These are phyloP conservation scores for Coemansia sp. DNA, from an alignment of 192 early-diverging fungal species.

Conservation along the genomic window DNA sequence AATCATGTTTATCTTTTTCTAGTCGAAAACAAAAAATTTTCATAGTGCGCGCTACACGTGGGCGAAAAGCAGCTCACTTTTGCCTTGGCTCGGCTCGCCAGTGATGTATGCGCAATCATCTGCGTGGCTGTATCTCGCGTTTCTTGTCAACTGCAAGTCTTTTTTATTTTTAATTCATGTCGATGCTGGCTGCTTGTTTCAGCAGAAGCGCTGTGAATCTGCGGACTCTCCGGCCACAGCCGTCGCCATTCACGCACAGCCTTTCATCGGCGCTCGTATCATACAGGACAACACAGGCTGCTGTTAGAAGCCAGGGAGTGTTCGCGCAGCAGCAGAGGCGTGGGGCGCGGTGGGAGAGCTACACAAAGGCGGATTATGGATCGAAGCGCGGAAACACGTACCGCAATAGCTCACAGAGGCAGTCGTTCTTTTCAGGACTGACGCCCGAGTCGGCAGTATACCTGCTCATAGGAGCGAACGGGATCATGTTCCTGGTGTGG, in stretches of 20 bases:
- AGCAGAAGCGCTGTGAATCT: background rate
- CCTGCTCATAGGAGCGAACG: constrained; percentile 41
- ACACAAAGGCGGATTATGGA: constrained; percentile 48
- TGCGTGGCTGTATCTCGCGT: no score
- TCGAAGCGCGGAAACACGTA: constrained; percentile 33
- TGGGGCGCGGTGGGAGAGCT: constrained; percentile 38
- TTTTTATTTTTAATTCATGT: constrained; percentile 3
- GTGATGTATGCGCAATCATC: no score
- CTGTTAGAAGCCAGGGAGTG: background rate
- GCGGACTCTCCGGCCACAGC: background rate
- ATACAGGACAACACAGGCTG: background rate
- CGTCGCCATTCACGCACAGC: no score
- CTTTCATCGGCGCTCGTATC: background rate
- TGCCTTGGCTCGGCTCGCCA: no score
- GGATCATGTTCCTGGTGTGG: constrained; percentile 41
- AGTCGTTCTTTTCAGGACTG: constrained; percentile 9
- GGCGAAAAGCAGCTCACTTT: no score
- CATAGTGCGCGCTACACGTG: background rate
- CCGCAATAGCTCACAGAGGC: constrained; percentile 8
- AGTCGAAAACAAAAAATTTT: constrained; percentile 2
- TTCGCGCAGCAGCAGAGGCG: background rate
- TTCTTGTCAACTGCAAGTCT: no score
- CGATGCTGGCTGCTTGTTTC: background rate
- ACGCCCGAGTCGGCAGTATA: constrained; percentile 30
- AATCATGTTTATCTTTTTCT: constrained; percentile 1